phyloP scores from a whole-genome alignment of 2,329 filamentous ascomycete genomes.

The Calonectria leucothoes region DNA sequence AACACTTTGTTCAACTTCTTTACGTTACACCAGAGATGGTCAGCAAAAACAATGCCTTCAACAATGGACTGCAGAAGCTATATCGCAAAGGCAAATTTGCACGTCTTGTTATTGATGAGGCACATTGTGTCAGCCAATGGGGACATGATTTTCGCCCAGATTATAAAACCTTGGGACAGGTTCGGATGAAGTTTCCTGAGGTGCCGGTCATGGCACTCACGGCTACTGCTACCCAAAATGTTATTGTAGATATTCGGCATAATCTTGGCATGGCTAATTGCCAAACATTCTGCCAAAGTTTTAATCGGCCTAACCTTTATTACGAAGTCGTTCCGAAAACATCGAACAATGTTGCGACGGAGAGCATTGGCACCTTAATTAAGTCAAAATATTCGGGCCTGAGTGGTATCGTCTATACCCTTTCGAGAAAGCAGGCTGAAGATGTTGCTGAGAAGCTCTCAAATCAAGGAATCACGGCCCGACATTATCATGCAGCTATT shows the following conservation, averaged over 20 bases:
- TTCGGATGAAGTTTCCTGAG: conserved; percentile 77
- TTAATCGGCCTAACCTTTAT: conserved; percentile 94
- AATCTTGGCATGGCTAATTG: conserved; percentile 88
- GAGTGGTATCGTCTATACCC: conserved; percentile 92
- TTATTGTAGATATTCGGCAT: conserved; percentile 90
- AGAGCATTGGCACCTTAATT: conserved; percentile 74
- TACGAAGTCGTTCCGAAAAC: conserved; percentile 86
- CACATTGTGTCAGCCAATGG: conserved; percentile 99
- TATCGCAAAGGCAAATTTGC: conserved; percentile 80
- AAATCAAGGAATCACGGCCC: conserved; percentile 74
- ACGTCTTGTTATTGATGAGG: conserved; percentile 95
- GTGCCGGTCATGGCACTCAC: conserved; percentile 96
- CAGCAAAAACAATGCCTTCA: conserved; percentile 79
- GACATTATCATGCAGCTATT: conserved; percentile 89
- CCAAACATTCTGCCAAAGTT: conserved; percentile 88
- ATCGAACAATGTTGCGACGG: conserved; percentile 59
- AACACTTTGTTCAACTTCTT: conserved; percentile 84
- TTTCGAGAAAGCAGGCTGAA: conserved; percentile 87
- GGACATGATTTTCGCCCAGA: conserved; percentile 97
- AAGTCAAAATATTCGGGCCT: conserved; percentile 74
- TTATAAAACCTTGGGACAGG: conserved; percentile 85
- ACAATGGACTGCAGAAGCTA: conserved; percentile 74
- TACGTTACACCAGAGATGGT: conserved; percentile 99
- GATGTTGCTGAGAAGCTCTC: conserved; percentile 78
- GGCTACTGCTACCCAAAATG: conserved; percentile 92